Conservation (phyloP, 1,139 yeast species). For the Hyphopichia khmerensis region DNA sequence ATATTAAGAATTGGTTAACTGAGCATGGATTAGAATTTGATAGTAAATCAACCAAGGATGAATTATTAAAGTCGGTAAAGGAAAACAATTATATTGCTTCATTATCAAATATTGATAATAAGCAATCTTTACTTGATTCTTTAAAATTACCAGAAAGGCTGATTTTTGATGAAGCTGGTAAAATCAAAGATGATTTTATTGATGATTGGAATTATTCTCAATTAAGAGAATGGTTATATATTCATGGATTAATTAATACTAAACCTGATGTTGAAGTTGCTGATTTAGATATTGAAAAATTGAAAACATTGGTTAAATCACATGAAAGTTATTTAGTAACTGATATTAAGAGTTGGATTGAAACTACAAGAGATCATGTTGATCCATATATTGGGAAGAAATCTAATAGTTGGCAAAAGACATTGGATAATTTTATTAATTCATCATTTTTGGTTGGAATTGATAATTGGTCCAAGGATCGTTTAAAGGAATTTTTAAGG, state of each 20-base stretch:
- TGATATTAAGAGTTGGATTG: constrained; percentile 41
- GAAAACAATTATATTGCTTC: constrained; percentile 42
- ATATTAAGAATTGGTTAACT: constrained; percentile 46
- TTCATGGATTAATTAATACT: constrained; percentile 23
- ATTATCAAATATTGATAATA: constrained; percentile 30
- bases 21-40: constrained; percentile 44
- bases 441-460: constrained; percentile 47
- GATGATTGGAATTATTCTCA: constrained; percentile 36
- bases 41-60: constrained; percentile 36
- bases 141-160: constrained; percentile 33
- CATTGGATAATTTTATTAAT: constrained; percentile 33
- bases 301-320: constrained; percentile 16
- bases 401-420: constrained; percentile 16
- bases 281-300: constrained; percentile 16
- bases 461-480: constrained; percentile 47
- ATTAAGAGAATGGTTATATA: constrained; percentile 29
- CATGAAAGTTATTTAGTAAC: constrained; percentile 36
- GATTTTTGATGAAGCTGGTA: constrained; percentile 39
- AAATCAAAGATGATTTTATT: constrained; percentile 43
- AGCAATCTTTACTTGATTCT: constrained; percentile 35
- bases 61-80: constrained; percentile 42
- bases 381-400: constrained; percentile 26
- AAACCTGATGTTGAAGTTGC: constrained; percentile 21
- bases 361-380: constrained; percentile 20
- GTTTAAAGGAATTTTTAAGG: constrained; percentile 50